Evolutionary conservation across 1,284 basidiomycete species (phyloP).

Genomic region (Neonothopanus nambi): DNA sequence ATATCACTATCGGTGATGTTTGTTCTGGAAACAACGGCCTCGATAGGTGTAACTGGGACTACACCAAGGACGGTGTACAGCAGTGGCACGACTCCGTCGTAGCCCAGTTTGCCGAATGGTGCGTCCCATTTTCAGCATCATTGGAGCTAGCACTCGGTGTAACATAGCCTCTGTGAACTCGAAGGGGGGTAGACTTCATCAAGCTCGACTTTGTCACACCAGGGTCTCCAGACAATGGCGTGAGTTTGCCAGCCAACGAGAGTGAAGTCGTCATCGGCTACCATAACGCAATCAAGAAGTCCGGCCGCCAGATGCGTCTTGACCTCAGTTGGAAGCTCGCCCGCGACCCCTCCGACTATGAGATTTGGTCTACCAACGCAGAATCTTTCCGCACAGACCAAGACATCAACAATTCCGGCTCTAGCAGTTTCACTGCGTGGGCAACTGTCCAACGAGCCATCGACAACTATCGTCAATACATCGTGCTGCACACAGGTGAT

Average conservation of each 20-base stretch:
- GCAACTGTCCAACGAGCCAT: conserved; percentile 15
- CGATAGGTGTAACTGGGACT: conserved; percentile 12
- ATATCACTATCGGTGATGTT: conserved; percentile 12
- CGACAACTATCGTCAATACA: conserved; percentile 16
- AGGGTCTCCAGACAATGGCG: conserved; percentile 15
- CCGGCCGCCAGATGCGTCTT: conserved; percentile 14
- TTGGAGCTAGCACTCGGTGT: no score
- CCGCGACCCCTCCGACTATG: conserved; percentile 7
- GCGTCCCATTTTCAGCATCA: background rate
- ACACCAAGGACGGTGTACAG: conserved; percentile 11
- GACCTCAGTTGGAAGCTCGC: conserved; percentile 18
- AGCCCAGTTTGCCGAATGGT: conserved; percentile 13
- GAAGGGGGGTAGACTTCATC: conserved; percentile 16
- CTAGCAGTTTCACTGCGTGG: conserved; percentile 9
- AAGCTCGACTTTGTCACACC: conserved; percentile 19
- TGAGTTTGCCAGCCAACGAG: conserved; percentile 10
- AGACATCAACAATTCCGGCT: conserved; percentile 16
- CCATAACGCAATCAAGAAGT: conserved; percentile 12
- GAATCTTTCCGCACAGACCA: conserved; percentile 18
- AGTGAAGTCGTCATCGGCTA: conserved; percentile 8
- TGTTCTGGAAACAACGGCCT: conserved; percentile 14
- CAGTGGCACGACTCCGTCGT: conserved; percentile 16
- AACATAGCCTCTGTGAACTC: background rate
- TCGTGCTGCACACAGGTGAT: conserved; percentile 10
- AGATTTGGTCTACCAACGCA: conserved; percentile 12